Evolutionary conservation across 345 rosid genomes (phyloP).

Genomic region (Bruguiera parviflora): DNA sequence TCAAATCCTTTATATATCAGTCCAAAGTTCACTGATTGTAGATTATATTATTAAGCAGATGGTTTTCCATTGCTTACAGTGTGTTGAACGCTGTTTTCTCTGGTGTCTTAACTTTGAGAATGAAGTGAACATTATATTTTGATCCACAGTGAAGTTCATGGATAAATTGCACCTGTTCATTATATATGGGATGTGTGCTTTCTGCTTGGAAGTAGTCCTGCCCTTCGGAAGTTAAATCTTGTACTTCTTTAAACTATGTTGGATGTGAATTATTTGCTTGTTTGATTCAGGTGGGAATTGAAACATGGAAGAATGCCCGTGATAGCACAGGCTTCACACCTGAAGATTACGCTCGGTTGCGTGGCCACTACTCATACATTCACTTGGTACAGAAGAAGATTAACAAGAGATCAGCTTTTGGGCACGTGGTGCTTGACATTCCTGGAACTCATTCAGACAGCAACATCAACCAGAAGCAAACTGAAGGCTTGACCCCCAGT

Average conservation of each 20-base stretch:
- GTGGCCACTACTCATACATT: constrained; percentile 94
- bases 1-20: too few relatives aligned
- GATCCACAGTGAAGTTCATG: too few relatives aligned
- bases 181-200: not conserved
- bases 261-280: not conserved
- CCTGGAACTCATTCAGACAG: constrained; percentile 30
- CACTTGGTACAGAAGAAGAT: constrained; percentile 84
- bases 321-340: constrained; percentile 94
- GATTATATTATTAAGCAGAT: too few relatives aligned
- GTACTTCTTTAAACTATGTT: not conserved
- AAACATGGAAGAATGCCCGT: constrained; percentile 82
- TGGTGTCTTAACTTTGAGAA: too few relatives aligned
- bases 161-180: not conserved
- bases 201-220: not conserved
- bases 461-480: constrained; percentile 39
- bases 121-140: too few relatives aligned
- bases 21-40: too few relatives aligned
- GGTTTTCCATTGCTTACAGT: too few relatives aligned
- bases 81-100: too few relatives aligned
- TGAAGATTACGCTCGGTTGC: constrained; percentile 92
- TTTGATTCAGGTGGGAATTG: constrained; percentile 67
- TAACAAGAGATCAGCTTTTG: constrained; percentile 43
- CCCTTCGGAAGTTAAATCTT: not conserved
- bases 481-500: constrained; percentile 34
- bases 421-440: constrained; percentile 63